Percentiles rank a stretch among this genome's conserved stretches.
Conservation (phyloP, 2,329 filamentous ascomycete genomes). For the Alternaria postmessia region DNA sequence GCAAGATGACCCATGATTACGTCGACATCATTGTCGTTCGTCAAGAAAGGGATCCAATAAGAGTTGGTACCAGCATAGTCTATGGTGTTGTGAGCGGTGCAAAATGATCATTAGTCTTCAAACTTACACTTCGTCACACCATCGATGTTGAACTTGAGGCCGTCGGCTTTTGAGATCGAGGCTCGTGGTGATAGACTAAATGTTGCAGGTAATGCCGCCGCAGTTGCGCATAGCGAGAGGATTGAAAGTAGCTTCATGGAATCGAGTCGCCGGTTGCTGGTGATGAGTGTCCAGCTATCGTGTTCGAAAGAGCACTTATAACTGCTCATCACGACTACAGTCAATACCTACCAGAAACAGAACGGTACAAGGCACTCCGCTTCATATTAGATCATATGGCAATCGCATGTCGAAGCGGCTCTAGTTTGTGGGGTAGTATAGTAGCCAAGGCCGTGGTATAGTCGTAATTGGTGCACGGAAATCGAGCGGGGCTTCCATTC, state of each 20-base stretch:
- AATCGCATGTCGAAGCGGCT: not conserved
- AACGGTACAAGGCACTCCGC: slow-evolving; percentile 15
- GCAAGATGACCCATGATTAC: slow-evolving; percentile 56
- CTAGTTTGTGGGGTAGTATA: slow-evolving; percentile 21
- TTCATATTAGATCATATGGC: slow-evolving; percentile 14
- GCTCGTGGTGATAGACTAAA: slow-evolving; percentile 24
- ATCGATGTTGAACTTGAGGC: slow-evolving; percentile 47
- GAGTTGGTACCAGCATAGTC: slow-evolving; percentile 64
- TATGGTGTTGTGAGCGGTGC: slow-evolving; percentile 12
- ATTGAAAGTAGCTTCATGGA: slow-evolving; percentile 36
- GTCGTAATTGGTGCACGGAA: slow-evolving; percentile 9
- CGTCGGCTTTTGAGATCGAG: slow-evolving; percentile 36
- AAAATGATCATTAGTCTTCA: not conserved
- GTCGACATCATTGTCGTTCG: slow-evolving; percentile 64
- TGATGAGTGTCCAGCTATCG: not conserved
- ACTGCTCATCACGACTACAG: not conserved
- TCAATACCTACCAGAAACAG: not conserved
- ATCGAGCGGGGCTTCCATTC: not conserved
- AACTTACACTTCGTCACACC: slow-evolving; percentile 43
- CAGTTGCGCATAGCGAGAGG: slow-evolving; percentile 29
- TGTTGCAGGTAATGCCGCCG: slow-evolving; percentile 27
- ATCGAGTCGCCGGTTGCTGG: not conserved
- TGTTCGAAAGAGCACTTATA: not conserved
- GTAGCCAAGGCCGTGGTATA: slow-evolving; percentile 12
- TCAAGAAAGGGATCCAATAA: slow-evolving; percentile 64